Base-by-base conservation (phyloP, 2,329 filamentous ascomycete species). In the Fusarium tuaranense region DNA sequence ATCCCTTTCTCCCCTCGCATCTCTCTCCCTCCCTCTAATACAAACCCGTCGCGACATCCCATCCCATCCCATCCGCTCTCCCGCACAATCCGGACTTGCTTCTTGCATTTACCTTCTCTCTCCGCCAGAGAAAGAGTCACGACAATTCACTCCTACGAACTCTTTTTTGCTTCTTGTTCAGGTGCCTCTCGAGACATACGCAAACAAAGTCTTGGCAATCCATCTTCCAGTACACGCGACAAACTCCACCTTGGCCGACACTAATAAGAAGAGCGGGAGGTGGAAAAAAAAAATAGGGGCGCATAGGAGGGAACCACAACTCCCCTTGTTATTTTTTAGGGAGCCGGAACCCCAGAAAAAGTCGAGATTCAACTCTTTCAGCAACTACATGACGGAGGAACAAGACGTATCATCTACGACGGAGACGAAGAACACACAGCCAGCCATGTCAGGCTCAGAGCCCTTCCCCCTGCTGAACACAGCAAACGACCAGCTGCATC, bases 391-490 rank as follows among this genome's bases (percentile, higher is more conserved):
- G n/a, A 13, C 18, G 44, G 65, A 67, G 36, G 39, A 32, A 46
- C 7, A 34, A 34, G 32, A 27, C 30, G 22, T 55, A 53, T 32
- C 64, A 30, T 16, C 27, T 25, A 30, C 44, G 12, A 32, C 60
- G 27, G 6, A 16, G 13, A 3, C 48, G 14, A 64, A 65, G 8
- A 64, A 59, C 7, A 63, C 55, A 13, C 59, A 51, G 39, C 58
- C 67, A 55, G 62, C 60, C 77, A 88, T 88, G 86, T 81, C 86
- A 46, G 81, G 80, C 67, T 80, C 85, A 70, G 88, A 91, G 80
- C 89, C 89, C 22, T 91, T 91, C 71, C 89, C 89, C 65, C 82
- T 87, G 44, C 84, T 91, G 75, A 88, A 85, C 80, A 84, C 85
- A 60, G 84, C 87, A 61, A 85, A 85, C 71, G 86, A 89, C 73